Percentiles rank a stretch among this genome's conserved stretches.
phyloP scores from a whole-genome alignment of 345 rosid genomes.

The Salix exigua region DNA sequence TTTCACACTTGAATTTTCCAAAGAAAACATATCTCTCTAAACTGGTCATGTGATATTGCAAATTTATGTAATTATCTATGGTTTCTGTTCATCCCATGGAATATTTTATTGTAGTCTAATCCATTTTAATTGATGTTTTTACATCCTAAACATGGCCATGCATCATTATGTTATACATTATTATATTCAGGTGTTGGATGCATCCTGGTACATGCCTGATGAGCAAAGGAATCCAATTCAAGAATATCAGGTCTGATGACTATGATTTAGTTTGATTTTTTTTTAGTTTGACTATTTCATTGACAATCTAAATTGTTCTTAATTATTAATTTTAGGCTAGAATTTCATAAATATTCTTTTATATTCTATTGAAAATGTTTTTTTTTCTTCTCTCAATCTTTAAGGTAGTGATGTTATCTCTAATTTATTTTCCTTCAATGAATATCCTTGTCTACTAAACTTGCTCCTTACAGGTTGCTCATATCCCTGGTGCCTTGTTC shows the following conservation, averaged over 20 bases:
- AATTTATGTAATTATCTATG: not conserved
- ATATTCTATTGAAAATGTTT: not conserved
- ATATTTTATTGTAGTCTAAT: not conserved
- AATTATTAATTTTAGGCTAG: not conserved
- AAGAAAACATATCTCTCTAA: not conserved
- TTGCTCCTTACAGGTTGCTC: slow-evolving; percentile 66
- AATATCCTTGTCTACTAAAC: slow-evolving; percentile 5
- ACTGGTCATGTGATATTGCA: not conserved
- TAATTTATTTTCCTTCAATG: not conserved
- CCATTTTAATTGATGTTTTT: not conserved
- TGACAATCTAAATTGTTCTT: not conserved
- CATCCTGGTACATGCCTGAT: slow-evolving; percentile 99
- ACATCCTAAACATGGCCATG: not conserved
- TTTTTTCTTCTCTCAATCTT: not conserved
- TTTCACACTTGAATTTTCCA: not conserved
- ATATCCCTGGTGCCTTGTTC: slow-evolving; percentile 95
- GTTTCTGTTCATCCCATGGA: not conserved
- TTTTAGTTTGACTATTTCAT: not conserved
- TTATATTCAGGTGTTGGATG: slow-evolving; percentile 67
- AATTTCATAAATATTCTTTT: not conserved
- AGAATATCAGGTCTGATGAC: slow-evolving; percentile 77
- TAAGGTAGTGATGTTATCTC: not conserved
- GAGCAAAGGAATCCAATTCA: slow-evolving; percentile 96
- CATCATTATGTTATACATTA: not conserved
- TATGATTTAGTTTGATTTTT: not conserved